Percentiles rank a stretch among this genome's conserved stretches.
These are phyloP conservation scores for Colletotrichum neosansevieriae DNA, from an alignment of 2,329 filamentous ascomycete genomes.

Conservation along the genomic window DNA sequence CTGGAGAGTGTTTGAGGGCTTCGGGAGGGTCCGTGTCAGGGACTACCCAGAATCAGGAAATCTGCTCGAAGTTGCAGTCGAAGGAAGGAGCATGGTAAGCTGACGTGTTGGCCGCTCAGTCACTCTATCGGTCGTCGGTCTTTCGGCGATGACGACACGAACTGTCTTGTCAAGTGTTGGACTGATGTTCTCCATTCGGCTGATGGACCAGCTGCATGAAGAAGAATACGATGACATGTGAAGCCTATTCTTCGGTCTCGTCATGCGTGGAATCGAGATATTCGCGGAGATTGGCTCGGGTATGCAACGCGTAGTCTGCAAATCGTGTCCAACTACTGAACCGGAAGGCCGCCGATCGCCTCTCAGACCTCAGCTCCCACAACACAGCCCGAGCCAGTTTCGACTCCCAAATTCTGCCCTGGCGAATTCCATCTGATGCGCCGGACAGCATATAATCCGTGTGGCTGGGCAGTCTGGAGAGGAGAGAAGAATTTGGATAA, in stretches of 20 bases:
- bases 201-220: slow-evolving; percentile 9
- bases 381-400: slow-evolving; percentile 33
- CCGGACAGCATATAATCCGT: slow-evolving; percentile 6
- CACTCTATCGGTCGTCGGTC: not conserved
- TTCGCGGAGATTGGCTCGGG: slow-evolving; percentile 10
- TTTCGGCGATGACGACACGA: slow-evolving; percentile 29
- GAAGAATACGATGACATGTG: slow-evolving; percentile 27
- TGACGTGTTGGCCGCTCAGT: slow-evolving; percentile 6
- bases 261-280: not conserved
- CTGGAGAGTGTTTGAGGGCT: slow-evolving; percentile 20
- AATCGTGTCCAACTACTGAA: not conserved
- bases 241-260: slow-evolving; percentile 9
- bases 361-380: slow-evolving; percentile 5
- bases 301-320: slow-evolving; percentile 13
- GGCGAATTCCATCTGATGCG: slow-evolving; percentile 24
- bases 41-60: not conserved
- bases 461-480: slow-evolving; percentile 25
- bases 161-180: not conserved
- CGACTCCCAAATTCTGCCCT: slow-evolving; percentile 2
- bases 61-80: not conserved
- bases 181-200: slow-evolving; percentile 24
- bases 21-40: slow-evolving; percentile 21
- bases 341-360: slow-evolving; percentile 2
- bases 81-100: not conserved
- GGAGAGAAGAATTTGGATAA: not conserved